Base-by-base conservation (phyloP, 1,284 basidiomycete genomes). In the Apiotrichum gracile region DNA sequence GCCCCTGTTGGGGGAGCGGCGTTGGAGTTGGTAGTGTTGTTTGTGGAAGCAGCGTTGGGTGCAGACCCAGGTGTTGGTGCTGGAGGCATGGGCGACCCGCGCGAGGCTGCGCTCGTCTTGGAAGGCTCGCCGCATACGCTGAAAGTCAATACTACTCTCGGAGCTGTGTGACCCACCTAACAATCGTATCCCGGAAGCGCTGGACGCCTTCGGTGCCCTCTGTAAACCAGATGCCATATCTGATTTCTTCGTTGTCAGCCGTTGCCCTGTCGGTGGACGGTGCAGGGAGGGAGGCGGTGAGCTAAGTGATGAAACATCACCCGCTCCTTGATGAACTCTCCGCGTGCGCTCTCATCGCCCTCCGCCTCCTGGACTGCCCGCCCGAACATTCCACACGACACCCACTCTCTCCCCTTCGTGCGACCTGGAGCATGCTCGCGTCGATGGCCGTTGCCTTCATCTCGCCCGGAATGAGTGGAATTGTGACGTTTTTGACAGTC, bases 341-440 rank as follows among this genome's bases (percentile, higher is more conserved):
- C n/a, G n/a, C n/a, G n/a, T n/a, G n/a, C n/a, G n/a, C n/a, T n/a
- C n/a, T n/a, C n/a, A n/a, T n/a, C n/a, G n/a, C n/a, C n/a, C n/a
- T n/a, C n/a, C n/a, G n/a, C n/a, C n/a, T n/a, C n/a, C n/a, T n/a
- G n/a, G n/a, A n/a, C n/a, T n/a, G n/a, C n/a, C 22, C 39, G 13
- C 24, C 19, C 39, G 6, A 9, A 8, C 22, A 12, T n/a, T 29
- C 26, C n/a, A 22, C 12, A 16, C 41, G 21, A 45, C 31, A 66
- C 71, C 42, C 60, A 72, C 71, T 65, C 46, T 73, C 69, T 41
- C 65, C 68, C 25, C 71, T 50, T 38, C 70, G 50, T 13, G 67
- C 66, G 14, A 73, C 62, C 54, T 72, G 68, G 37, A 73, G 51
- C 60, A 67, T 69, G 26, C 54, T 61, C 27, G 61, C 54, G 51